phyloP scores from a whole-genome alignment of 1,284 basidiomycete genomes.

The Cronartium ribicola region DNA sequence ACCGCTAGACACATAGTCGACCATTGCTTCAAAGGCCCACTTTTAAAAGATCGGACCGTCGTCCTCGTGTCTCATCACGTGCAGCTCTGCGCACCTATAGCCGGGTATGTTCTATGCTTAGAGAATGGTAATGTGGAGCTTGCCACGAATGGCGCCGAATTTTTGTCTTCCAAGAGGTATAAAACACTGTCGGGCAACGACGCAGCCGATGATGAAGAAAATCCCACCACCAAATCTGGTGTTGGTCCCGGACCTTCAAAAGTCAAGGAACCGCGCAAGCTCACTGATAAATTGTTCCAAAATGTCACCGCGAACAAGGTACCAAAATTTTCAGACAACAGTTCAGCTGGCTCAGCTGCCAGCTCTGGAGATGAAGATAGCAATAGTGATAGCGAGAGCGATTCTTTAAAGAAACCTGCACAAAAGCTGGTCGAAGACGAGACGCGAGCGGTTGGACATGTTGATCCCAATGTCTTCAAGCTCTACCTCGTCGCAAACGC shows the following conservation, averaged over 20 bases:
- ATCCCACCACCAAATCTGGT: neutral
- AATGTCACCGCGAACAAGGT: constrained; percentile 42
- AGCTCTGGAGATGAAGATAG: constrained; percentile 43
- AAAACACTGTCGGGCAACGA: constrained; percentile 8
- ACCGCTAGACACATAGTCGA: constrained; percentile 78
- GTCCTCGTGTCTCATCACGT: constrained; percentile 86
- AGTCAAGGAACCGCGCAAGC: constrained; percentile 10
- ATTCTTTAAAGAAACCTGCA: constrained; percentile 51
- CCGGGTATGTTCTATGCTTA: constrained; percentile 61
- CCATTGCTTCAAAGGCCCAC: constrained; percentile 75
- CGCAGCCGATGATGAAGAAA: constrained; percentile 12
- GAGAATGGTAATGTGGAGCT: constrained; percentile 80
- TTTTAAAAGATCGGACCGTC: constrained; percentile 71
- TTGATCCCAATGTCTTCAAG: constrained; percentile 71
- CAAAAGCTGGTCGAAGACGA: constrained; percentile 88
- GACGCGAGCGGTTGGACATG: constrained; percentile 75
- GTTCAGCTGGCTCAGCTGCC: constrained; percentile 43
- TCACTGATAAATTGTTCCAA: constrained; percentile 39
- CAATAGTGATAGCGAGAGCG: neutral
- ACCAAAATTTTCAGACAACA: constrained; percentile 42
- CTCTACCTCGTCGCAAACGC: constrained; percentile 61
- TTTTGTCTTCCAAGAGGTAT: constrained; percentile 53
- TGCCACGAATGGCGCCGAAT: constrained; percentile 64
- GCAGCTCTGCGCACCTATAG: constrained; percentile 68
- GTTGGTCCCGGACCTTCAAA: neutral